Conservation (phyloP, 1,284 basidiomycete genomes). For the Cutaneotrichosporon daszewskae region DNA sequence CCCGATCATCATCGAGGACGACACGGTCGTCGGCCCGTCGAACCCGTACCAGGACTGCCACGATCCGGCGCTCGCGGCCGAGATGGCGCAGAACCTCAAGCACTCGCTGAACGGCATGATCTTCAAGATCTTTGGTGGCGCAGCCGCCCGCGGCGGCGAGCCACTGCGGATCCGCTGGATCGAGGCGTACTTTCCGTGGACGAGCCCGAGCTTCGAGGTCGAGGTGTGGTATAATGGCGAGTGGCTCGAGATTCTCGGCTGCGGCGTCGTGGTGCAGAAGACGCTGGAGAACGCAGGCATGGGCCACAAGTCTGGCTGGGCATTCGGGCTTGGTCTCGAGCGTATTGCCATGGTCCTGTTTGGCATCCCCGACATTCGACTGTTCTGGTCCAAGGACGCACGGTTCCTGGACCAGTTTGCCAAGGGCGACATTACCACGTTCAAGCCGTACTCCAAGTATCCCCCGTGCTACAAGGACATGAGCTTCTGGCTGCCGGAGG, state of each 20-base stretch:
- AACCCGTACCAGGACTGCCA: slow-evolving; percentile 80
- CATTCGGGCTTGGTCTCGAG: slow-evolving; percentile 94
- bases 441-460: slow-evolving; percentile 84
- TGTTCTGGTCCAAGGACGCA: slow-evolving; percentile 91
- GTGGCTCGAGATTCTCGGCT: slow-evolving; percentile 96
- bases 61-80: slow-evolving; percentile 61
- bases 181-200: slow-evolving; percentile 96
- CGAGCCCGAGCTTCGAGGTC: slow-evolving; percentile 93
- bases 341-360: slow-evolving; percentile 98
- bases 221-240: slow-evolving; percentile 94
- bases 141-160: slow-evolving; percentile 47
- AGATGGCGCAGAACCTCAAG: slow-evolving; percentile 81
- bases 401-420: slow-evolving; percentile 86
- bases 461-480: slow-evolving; percentile 85
- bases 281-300: slow-evolving; percentile 81
- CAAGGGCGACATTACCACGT: slow-evolving; percentile 66
- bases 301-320: slow-evolving; percentile 86
- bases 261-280: slow-evolving; percentile 82
- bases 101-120: slow-evolving; percentile 85
- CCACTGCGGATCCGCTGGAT: slow-evolving; percentile 93
- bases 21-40: slow-evolving; percentile 62
- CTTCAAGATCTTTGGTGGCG: slow-evolving; percentile 71
- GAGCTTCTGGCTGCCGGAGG: slow-evolving; percentile 75
- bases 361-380: slow-evolving; percentile 95
- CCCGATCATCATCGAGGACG: slow-evolving; percentile 79